A percentile compares a stretch with the other conserved stretches of the same genome.
Conservation (phyloP, 192 early-diverging fungal genomes). For the Tieghemiomyces parasiticus region DNA sequence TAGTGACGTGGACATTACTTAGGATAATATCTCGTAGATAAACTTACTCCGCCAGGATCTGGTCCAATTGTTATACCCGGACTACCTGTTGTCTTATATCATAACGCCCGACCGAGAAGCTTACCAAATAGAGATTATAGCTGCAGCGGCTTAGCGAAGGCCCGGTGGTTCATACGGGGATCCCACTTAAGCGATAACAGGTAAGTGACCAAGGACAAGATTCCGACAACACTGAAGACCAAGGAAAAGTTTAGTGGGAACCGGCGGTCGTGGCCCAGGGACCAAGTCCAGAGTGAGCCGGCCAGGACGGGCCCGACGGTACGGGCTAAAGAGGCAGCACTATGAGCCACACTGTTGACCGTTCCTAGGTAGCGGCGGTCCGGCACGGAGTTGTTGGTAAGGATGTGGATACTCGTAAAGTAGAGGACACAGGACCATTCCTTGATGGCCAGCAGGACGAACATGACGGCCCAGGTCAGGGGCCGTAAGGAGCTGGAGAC, state of each 20-base stretch:
- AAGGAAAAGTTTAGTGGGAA: not conserved
- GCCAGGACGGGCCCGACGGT: not conserved
- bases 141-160: not conserved
- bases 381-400: not conserved
- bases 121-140: too few species aligned
- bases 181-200: not conserved
- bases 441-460: too few species aligned
- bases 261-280: not conserved
- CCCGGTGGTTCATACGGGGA: not conserved
- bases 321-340: not conserved
- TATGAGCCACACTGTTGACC: not conserved
- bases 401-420: not conserved
- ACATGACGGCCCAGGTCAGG: too few species aligned
- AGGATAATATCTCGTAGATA: too few species aligned
- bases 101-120: too few species aligned
- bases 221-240: not conserved
- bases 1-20: too few species aligned
- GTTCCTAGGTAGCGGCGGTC: not conserved
- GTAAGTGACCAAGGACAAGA: not conserved
- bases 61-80: too few species aligned
- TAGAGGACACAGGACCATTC: too few species aligned
- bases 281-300: not conserved
- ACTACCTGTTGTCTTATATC: too few species aligned
- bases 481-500: too few species aligned
- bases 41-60: too few species aligned